Conservation (phyloP, 23 red algal genomes). For the Chondrus crispus region DNA sequence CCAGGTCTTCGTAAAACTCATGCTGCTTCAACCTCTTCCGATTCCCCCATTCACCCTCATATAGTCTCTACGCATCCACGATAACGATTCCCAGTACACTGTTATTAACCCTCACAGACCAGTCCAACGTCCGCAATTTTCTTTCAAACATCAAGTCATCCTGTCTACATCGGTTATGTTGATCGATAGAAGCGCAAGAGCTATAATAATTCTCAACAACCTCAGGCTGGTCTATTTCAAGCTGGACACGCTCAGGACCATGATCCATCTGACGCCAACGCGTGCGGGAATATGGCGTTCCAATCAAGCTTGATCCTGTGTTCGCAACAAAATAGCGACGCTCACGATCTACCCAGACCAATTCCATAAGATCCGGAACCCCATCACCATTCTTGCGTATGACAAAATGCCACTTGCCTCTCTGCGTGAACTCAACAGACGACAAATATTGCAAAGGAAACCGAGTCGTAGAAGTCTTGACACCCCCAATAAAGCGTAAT, state of each 20-base stretch:
- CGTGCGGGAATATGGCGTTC: not conserved
- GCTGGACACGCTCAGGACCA: not conserved
- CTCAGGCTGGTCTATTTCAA: not conserved
- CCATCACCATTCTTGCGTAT: not conserved
- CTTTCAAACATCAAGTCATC: not conserved
- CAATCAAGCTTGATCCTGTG: not conserved
- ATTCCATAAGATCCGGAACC: not conserved
- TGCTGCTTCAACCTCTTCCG: not conserved
- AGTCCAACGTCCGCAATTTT: not conserved
- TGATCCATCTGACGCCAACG: not conserved
- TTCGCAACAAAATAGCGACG: not conserved
- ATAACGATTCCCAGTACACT: not conserved
- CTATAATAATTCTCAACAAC: not conserved
- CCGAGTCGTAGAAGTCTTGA: not conserved
- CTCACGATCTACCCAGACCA: slow-evolving; percentile 14
- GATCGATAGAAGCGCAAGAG: not conserved
- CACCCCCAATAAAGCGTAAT: slow-evolving; percentile 14
- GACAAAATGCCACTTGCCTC: not conserved
- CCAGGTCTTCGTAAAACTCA: slow-evolving; percentile 3
- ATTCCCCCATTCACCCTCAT: not conserved
- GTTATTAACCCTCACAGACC: not conserved
- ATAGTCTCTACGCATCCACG: slow-evolving; percentile 16
- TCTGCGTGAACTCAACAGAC: not conserved
- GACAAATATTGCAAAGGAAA: not conserved
- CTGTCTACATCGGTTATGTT: slow-evolving; percentile 13